A percentile compares a stretch with the other conserved stretches of the same genome.
These are phyloP conservation scores for Telopea speciosissima DNA, from an alignment of 177 flowering plant genomes.

Conservation along the genomic window DNA sequence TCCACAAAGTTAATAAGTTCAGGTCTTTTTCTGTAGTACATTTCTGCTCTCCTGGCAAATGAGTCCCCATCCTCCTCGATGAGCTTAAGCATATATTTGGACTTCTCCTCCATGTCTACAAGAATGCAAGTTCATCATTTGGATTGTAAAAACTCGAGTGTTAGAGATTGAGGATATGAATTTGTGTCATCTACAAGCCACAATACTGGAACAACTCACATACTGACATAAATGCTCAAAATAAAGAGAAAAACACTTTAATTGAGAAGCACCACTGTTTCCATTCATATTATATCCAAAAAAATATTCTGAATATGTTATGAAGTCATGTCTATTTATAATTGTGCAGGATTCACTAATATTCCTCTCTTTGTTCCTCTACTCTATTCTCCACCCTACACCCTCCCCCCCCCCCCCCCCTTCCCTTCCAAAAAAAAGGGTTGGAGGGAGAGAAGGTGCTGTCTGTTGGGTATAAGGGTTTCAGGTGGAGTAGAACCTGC, in stretches of 20 bases:
- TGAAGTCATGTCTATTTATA: neutral
- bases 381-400: too few species aligned
- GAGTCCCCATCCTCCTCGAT: conserved; percentile 80
- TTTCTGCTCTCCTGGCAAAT: conserved; percentile 71
- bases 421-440: too few species aligned
- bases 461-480: too few species aligned
- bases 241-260: too few species aligned
- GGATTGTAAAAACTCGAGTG: neutral
- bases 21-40: conserved; percentile 81
- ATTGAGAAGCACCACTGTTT: too few species aligned
- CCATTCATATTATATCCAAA: neutral
- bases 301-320: neutral
- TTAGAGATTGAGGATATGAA: neutral
- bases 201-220: neutral
- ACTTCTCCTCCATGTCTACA: conserved; percentile 85
- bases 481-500: neutral
- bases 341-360: too few species aligned
- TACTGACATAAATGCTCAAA: too few species aligned
- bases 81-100: conserved; percentile 45
- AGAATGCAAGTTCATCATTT: conserved; percentile 7
- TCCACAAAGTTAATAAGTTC: conserved; percentile 66
- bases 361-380: too few species aligned
- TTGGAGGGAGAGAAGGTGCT: too few species aligned
- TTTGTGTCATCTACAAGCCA: neutral
- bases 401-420: too few species aligned